These are phyloP conservation scores for Fusarium nodosum DNA, from an alignment of 2,329 filamentous ascomycete species.

Conservation along the genomic window DNA sequence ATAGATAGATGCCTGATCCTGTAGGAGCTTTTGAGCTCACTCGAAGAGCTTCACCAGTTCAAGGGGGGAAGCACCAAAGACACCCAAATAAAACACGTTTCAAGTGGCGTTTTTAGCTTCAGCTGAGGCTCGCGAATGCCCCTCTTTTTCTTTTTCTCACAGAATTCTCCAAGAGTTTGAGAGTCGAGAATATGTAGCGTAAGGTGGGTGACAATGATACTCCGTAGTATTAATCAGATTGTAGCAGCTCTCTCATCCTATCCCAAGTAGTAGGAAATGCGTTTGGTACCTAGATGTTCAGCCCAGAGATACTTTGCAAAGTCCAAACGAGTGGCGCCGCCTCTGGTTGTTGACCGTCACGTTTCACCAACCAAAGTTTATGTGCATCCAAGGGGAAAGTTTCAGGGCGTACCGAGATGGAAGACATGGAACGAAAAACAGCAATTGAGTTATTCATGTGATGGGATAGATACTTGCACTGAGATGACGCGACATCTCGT, in stretches of 20 bases:
- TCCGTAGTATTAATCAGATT: not conserved
- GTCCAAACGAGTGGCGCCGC: slow-evolving; percentile 10
- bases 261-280: not conserved
- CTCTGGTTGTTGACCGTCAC: slow-evolving; percentile 8
- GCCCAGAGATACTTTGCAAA: no score
- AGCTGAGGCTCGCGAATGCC: slow-evolving; percentile 4
- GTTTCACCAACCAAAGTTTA: slow-evolving; percentile 8
- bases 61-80: slow-evolving; percentile 12
- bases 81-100: slow-evolving; percentile 30
- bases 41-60: not conserved
- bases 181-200: not conserved
- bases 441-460: not conserved
- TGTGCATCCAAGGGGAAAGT: not conserved
- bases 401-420: not conserved
- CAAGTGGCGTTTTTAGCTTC: slow-evolving; percentile 35
- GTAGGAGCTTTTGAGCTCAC: not conserved
- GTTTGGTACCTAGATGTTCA: no score
- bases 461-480: not conserved
- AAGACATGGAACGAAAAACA: no score
- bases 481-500: no score
- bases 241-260: not conserved
- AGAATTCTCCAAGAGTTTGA: not conserved
- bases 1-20: not conserved
- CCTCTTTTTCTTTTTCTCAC: slow-evolving; percentile 19
- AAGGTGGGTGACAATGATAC: not conserved